Conservation (phyloP, 169 alveolate genomes). For the Plasmodium cynomolgi region DNA sequence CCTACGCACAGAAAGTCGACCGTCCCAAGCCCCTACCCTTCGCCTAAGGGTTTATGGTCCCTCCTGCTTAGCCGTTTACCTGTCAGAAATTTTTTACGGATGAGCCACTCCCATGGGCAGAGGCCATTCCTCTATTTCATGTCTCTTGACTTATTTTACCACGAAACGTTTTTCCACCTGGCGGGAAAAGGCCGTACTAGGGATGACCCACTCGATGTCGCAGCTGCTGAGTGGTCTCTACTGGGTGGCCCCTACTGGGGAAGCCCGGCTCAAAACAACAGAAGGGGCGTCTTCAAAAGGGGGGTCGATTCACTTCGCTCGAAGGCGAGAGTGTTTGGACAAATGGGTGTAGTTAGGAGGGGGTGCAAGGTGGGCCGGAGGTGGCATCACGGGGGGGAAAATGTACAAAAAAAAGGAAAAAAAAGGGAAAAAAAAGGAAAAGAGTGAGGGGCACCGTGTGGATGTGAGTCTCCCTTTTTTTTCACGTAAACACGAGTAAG, state of each 20-base stretch:
- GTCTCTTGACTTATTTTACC: too few species aligned
- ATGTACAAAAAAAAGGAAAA: neutral
- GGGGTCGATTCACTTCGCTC: neutral
- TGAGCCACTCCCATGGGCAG: too few species aligned
- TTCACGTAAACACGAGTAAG: neutral
- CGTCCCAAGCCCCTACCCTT: constrained; percentile 71
- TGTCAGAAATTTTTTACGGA: too few species aligned
- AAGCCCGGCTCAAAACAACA: neutral
- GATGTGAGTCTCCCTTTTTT: neutral
- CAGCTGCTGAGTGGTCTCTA: too few species aligned
- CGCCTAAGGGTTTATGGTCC: too few species aligned
- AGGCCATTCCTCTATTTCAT: too few species aligned
- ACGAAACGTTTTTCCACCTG: too few species aligned
- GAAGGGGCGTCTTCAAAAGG: neutral
- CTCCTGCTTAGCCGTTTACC: too few species aligned
- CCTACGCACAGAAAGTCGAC: constrained; percentile 78
- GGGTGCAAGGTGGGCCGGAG: neutral
- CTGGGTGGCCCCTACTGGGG: neutral
- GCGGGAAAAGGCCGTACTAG: neutral
- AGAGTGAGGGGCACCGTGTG: too few species aligned
- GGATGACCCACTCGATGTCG: neutral
- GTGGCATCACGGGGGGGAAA: neutral
- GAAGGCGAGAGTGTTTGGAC: neutral
- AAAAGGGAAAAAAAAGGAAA: too few species aligned
- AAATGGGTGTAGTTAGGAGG: neutral